Conservation (phyloP, 1,139 yeast genomes). For the Debaryomyces psychrophilus region DNA sequence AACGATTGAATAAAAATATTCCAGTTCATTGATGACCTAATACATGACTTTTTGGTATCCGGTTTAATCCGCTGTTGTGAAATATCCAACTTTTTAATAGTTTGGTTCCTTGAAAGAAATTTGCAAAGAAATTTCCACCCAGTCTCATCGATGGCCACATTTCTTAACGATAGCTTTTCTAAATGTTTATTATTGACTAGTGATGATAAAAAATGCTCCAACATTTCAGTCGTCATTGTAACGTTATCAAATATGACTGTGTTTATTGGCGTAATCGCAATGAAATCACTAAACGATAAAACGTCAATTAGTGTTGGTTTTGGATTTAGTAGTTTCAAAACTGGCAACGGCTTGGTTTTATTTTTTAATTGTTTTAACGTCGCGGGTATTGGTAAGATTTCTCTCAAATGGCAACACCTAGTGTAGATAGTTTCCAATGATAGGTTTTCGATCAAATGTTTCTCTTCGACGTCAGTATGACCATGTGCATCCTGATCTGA, state of each 20-base stretch:
- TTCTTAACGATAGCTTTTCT: conserved; percentile 75
- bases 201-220: conserved; percentile 67
- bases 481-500: not conserved
- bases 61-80: conserved; percentile 70
- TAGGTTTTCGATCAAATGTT: conserved; percentile 30
- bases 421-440: conserved; percentile 79
- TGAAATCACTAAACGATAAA: conserved; percentile 83
- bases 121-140: conserved; percentile 82
- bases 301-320: conserved; percentile 89
- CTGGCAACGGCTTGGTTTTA: conserved; percentile 73
- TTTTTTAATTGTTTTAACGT: conserved; percentile 81
- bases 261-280: conserved; percentile 80
- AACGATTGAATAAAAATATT: conserved; percentile 62
- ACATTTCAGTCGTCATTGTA: conserved; percentile 77
- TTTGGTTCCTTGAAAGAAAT: conserved; percentile 60
- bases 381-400: conserved; percentile 90
- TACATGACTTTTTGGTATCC: conserved; percentile 46
- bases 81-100: conserved; percentile 72
- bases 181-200: conserved; percentile 58
- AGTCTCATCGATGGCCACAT: conserved; percentile 68
- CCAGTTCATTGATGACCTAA: conserved; percentile 81
- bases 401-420: conserved; percentile 89
- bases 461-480: conserved; percentile 20
- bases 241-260: conserved; percentile 84
- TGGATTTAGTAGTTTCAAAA: conserved; percentile 80